Evolutionary conservation across 129 eudicot species (phyloP).

Genomic region (Oenanthe sinensis): DNA sequence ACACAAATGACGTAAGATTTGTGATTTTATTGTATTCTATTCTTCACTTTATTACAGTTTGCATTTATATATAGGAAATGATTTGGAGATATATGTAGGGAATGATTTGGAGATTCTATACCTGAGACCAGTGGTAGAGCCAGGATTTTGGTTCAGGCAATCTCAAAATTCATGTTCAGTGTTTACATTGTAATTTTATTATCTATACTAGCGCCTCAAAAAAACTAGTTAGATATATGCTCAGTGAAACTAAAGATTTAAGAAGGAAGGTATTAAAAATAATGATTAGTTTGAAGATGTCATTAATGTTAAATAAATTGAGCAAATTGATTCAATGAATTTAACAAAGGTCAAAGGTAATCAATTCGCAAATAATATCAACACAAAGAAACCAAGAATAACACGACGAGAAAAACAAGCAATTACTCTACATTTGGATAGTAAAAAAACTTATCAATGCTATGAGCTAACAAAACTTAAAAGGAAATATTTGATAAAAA

Average conservation of each 20-base stretch:
- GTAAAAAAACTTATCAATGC: background rate
- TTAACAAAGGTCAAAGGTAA: background rate
- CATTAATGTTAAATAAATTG: background rate
- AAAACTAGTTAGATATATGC: background rate
- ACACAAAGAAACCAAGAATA: background rate
- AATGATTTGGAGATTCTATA: background rate
- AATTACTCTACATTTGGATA: background rate
- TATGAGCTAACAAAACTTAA: background rate
- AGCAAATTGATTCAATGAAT: background rate
- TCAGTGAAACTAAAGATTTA: background rate
- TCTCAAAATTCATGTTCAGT: background rate
- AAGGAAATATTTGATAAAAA: background rate
- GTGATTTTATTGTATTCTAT: background rate
- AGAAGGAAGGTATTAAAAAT: background rate
- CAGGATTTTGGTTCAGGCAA: background rate
- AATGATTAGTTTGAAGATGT: background rate
- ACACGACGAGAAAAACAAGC: too few relatives aligned
- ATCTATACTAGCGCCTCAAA: background rate
- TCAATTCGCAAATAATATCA: background rate
- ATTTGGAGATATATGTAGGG: background rate
- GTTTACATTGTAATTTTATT: background rate
- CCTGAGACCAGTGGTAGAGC: background rate
- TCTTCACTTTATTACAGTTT: background rate
- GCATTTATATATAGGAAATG: background rate
- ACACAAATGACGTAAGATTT: slow-evolving; percentile 91